Evolutionary conservation across 306 rosid genomes (phyloP), one percentile per base, ranked within the genome.

Genomic region (Citrullus mucosospermus): DNA sequence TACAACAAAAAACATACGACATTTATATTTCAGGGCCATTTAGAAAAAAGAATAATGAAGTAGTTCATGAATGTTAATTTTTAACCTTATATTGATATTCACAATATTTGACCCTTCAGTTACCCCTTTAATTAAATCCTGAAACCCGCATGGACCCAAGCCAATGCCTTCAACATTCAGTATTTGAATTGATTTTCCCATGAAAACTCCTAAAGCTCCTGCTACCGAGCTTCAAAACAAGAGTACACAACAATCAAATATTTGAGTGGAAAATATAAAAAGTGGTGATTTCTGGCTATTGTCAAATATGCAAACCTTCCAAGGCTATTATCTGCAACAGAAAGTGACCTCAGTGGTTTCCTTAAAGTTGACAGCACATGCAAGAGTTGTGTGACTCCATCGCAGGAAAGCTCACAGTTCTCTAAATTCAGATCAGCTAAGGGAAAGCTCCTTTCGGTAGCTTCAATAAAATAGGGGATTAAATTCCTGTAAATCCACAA

Each of bases 321-420:
- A 41, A 91, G 90, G 90, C 83, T 80, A 83, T 95, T 92, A 79
- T 89, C 92, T 39, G 97, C 99, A 79, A 95, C 51, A 79, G 97
- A 92, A 60, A 92, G 87, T 76, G 91, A 89, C 89, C 91, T 91
- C 81, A 95, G 81, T 48, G 88, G 90, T 77, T 83, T 83, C 85
- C 80, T 81, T 48, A 84, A 80, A 79, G 86, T 82, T 78, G 89
- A 86, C 85, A 92, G 84, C 78, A 84, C 82, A 78, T 85, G 39
- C 30, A 95, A 72, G 56, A 95, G 90, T 77, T 61, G 78, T 79
- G 81, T 79, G 80, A 92, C 92, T 56, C 93, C 97, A 81, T 67
- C 82, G 74, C 41, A 74, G 71, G 92, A 85, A 82, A 95, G 84
- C n/a, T 89, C 93, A 83, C 97, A 95, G 68, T 73, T 84, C 82